Evolutionary conservation across 2,329 filamentous ascomycete genomes (phyloP), one percentile per base, ranked within the genome.

Genomic region (Exophiala bonariae): DNA sequence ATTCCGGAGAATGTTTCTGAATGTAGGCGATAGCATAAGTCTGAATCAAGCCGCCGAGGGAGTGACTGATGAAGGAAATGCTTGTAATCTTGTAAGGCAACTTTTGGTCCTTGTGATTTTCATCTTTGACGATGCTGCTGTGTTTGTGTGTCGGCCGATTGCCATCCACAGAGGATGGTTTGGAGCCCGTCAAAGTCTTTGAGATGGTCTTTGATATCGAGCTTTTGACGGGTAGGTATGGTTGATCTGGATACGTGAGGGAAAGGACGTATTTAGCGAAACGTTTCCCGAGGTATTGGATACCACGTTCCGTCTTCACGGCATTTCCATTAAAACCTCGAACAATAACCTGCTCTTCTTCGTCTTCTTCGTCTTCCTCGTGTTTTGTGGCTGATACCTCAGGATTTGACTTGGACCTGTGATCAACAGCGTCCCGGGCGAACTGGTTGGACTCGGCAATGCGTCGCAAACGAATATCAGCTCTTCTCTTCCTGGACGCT

Each of bases 241-340:
- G 90, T 61, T 97, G 91, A 62, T 96, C 90, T 0, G 93, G 93
- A 63, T 95, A 96, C 22, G 92, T 96, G 72, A 96, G 84, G 42
- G 85, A 80, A 34, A 99, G 76, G 22, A 97, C 82, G 64, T 92
- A 95, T 72, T 91, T 91, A 16, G 93, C 93, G 19, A 99, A 79
- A 41, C 93, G 82, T 66, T 97, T 97, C 16, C 93, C 93, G 4
- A 99, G 80, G 66, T 96, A 99, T 66, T 97, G 96, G 62, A 99
- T 97, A 13, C 93, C 93, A 55, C 86, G 84, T 69, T 99, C 93
- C 2, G 93, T 99, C 47, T 87, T 85, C 30, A 80, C 77, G 22
- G 74, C 67, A 53, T 83, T 84, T 55, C 75, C 72, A 59, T 78
- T 78, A 8, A 76, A 72, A 2, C 76, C 71, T 16, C 83, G 70